Evolutionary conservation across 2,329 filamentous ascomycete genomes (phyloP), one percentile per base, ranked within the genome.

Genomic region (Neopestalotiopsis clavispora): DNA sequence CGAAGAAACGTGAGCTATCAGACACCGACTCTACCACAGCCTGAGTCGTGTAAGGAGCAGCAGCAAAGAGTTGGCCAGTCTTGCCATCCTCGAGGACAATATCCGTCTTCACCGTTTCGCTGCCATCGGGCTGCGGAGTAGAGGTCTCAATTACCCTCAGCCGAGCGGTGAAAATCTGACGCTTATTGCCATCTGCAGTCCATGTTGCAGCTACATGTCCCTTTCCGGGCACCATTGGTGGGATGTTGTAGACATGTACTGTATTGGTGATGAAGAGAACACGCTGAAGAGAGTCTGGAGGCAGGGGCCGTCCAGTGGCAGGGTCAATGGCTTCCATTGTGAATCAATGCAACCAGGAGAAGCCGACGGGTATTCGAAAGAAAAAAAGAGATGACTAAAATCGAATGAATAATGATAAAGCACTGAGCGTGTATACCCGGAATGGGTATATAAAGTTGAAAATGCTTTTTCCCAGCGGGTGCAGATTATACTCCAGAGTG

Each of bases 181-280:
- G 89, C 74, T 89, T 86, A 72, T 87, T 86, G 70, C 89, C 87
- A 70, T 91, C 87, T 61, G 85, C 84, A 34, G 94, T 97, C 94
- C 94, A 97, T 71, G 87, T 83, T 13, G 90, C 86, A 69, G 94
- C 94, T 45, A 87, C 87, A 85, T 97, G 92, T 79, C 94, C 94
- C 79, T 92, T 92, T 75, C 90, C 94, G 20, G 91, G 92, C 59
- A 91, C 86, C 69, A 94, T 85, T 30, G 94, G 94, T 20, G 94
- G 94, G 79, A 97, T 94, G 77, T 92, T 90, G 86, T 97, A 97
- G 84, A 97, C 88, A 84, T 97, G 93, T 72, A 96, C 91, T 72
- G 87, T 84, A 75, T 86, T 84, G 71, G 91, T 89, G 79, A 94
- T 84, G 87, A 94, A 95, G 79, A 97, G 91, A 78, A 96, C 85